Base-by-base conservation (phyloP, 441 rosid species). In the Euphorbia celastroides region DNA sequence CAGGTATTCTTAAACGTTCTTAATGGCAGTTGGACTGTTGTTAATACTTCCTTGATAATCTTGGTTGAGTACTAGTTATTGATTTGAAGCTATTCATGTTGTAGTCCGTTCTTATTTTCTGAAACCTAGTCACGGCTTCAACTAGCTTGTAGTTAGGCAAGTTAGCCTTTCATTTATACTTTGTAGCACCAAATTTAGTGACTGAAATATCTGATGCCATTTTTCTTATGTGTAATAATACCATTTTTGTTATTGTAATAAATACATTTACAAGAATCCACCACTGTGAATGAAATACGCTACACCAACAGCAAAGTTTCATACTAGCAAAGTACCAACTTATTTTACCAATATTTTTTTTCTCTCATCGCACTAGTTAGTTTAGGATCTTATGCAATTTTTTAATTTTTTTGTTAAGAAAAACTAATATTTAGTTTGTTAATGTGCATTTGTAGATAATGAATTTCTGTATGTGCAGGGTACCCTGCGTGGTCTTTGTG, bases 401-500 rank as follows among this genome's bases (percentile, higher is more conserved):
- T n/a, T n/a, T n/a, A n/a, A n/a, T n/a, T n/a, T n/a, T n/a, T n/a
- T n/a, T n/a, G n/a, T n/a, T n/a, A n/a, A n/a, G n/a, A n/a, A n/a
- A 20, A 58, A 23, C 63, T 17, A 5, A 22, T 65, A 17, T 22
- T 62, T 13, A 22, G 68, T 66, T 19, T 22, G 22, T 56, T 52
- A 22, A 62, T 48, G 55, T 27, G 42, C 50, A 57, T 42, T 68
- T 70, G 52, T 59, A 34, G 30, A 27, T 64, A 32, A 69, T 62
- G 19, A 28, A 36, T 42, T 66, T 64, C 11, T 63, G 31, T 17
- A 57, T 69, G 25, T 70, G 75, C 80, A 92, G 98, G 87, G 75
- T 60, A 83, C 92, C 41, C 77, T 90, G 54, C 82, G 78, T 25
- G 79, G 82, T 72, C 92, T 93, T 70, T 93, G 97, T 71, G 79